Base-by-base conservation (phyloP, 805 yeast species). In the Helenozyma baotianmanensis region DNA sequence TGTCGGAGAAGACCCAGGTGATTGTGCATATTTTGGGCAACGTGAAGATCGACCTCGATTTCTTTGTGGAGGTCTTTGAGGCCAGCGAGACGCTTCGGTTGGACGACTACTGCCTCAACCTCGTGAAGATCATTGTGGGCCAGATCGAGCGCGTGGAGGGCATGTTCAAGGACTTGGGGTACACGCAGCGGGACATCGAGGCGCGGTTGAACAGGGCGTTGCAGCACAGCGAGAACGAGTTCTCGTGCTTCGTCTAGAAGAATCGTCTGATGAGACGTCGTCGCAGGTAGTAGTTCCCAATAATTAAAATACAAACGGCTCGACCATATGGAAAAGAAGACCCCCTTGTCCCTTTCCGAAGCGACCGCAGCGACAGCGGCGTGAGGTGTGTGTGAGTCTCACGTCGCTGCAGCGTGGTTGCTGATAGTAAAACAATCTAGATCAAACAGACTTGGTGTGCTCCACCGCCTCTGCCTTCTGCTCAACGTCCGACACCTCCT, bases 61-160 rank as follows among this genome's bases (percentile, higher is more conserved):
- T 64, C 30, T 57, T 64, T 35, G 55, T 57, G 39, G 65, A 60
- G 38, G 55, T 66, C 0, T 66, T 66, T 34, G 70, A 63, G 29
- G 47, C 53, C 7, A 58, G 66, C 11, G 51, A 53, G 14, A 33
- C 55, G 3, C 54, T 63, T 31, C 51, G 50, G 28, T 50, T 66
- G 24, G 61, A 63, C 30, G 70, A 62, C 27, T 50, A 50, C 23
- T 53, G 58, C 17, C 51, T 56, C 40, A 58, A 56, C 24, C 43
- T 58, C 3, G 58, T 61, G 15, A 60, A 62, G 23, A 42, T 60
- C n/a, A 43, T 56, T 9, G 43, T 60, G 27, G 51, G 54, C 16
- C 43, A 49, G 12, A 51, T 58, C 8, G 52, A 53, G 17, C 56
- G 53, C 13, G 45, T 47, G 14, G 60, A 55, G 32, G 29, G 35